Conservation (phyloP, 2,329 filamentous ascomycete species). For the Xylaria sp. region DNA sequence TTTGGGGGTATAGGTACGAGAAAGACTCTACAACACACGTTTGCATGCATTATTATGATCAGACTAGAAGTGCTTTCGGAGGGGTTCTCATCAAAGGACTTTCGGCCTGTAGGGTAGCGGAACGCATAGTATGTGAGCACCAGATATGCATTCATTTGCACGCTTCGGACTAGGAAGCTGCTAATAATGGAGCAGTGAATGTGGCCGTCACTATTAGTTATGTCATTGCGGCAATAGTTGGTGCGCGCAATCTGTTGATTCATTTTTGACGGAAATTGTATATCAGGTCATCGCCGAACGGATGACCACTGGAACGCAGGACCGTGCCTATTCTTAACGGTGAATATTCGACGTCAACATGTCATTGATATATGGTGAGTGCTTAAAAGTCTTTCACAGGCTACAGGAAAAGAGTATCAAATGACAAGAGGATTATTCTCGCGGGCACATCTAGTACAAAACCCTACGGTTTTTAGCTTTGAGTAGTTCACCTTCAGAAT, state of each 20-base stretch:
- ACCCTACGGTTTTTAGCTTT: not conserved
- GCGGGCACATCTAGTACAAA: not conserved
- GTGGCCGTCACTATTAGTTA: not conserved
- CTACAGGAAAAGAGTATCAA: not conserved
- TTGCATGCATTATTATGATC: not conserved
- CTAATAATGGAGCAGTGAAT: not conserved
- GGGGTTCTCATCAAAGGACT: not conserved
- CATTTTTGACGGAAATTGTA: not conserved
- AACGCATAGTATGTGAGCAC: not conserved
- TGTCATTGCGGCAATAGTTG: no score
- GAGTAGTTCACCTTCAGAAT: not conserved
- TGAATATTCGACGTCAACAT: not conserved
- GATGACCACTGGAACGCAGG: not conserved
- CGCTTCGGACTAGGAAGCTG: not conserved
- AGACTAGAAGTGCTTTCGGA: not conserved
- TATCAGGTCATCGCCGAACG: not conserved
- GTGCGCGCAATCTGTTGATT: no score
- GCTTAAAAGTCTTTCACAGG: not conserved
- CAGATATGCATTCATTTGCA: not conserved
- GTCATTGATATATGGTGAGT: not conserved
- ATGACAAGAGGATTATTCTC: not conserved
- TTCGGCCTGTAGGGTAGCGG: not conserved
- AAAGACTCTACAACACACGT: not conserved
- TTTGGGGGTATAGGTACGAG: no score
- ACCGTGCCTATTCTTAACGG: not conserved